phyloP scores from a whole-genome alignment of 2,329 filamentous ascomycete species.

The Sordariomycetes sp. region DNA sequence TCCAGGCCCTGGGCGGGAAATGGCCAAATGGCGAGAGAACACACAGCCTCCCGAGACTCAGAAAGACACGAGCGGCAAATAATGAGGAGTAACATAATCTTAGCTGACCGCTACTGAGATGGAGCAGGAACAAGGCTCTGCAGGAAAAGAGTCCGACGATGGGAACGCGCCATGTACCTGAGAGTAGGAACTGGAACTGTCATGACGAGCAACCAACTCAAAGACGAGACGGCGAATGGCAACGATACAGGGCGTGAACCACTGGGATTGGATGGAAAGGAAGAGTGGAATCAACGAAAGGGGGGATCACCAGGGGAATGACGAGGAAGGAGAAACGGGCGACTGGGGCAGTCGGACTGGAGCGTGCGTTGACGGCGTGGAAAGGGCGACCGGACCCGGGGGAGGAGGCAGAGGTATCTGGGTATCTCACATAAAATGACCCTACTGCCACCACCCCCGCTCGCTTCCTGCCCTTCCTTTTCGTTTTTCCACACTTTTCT shows the following conservation, averaged over 20 bases:
- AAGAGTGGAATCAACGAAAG: neutral
- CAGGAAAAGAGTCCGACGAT: neutral
- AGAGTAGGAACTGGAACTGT: neutral
- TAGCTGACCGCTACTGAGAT: neutral
- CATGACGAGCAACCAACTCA: neutral
- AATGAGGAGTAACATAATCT: conserved; percentile 1
- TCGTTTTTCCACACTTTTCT: neutral
- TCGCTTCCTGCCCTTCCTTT: conserved; percentile 7
- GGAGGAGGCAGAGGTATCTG: conserved; percentile 1
- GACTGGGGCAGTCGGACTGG: neutral
- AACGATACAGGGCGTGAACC: neutral
- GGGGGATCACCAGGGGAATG: neutral
- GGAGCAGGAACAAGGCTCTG: neutral
- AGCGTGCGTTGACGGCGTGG: neutral
- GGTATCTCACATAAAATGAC: conserved; percentile 11
- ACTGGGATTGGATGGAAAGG: neutral
- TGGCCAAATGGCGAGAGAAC: neutral
- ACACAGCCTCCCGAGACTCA: neutral
- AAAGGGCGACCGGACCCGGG: neutral
- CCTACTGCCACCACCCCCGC: conserved; percentile 16
- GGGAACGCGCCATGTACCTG: neutral
- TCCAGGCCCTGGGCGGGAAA: neutral
- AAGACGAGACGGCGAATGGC: neutral
- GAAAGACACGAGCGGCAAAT: neutral
- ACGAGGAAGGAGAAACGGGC: neutral